phyloP scores from a whole-genome alignment of 805 yeast genomes.

The Saturnispora sanitii region DNA sequence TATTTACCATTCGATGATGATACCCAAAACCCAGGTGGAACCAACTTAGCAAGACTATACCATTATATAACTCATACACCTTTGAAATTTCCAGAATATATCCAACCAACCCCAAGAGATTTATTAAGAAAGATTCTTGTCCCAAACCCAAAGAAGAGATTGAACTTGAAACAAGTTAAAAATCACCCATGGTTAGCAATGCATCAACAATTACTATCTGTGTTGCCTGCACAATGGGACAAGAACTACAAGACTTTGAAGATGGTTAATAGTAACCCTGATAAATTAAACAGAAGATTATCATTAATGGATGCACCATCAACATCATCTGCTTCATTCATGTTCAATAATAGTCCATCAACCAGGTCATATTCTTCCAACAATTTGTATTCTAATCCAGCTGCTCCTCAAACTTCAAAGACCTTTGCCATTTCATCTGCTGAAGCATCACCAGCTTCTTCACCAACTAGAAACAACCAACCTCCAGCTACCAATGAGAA shows the following conservation, averaged over 20 bases:
- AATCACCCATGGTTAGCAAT: slow-evolving; percentile 85
- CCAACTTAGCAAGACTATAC: slow-evolving; percentile 82
- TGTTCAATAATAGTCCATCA: slow-evolving; percentile 25
- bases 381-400: slow-evolving; percentile 42
- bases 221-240: slow-evolving; percentile 91
- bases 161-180: slow-evolving; percentile 57
- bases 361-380: slow-evolving; percentile 31
- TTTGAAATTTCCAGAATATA: slow-evolving; percentile 89
- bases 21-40: slow-evolving; percentile 92
- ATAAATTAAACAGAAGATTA: slow-evolving; percentile 28
- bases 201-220: slow-evolving; percentile 70
- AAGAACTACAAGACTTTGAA: slow-evolving; percentile 37
- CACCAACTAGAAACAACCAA: slow-evolving; percentile 17
- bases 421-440: slow-evolving; percentile 26
- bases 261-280: slow-evolving; percentile 15
- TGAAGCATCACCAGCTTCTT: slow-evolving; percentile 20
- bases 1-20: slow-evolving; percentile 97
- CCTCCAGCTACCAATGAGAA: background rate
- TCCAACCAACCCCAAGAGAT: slow-evolving; percentile 86
- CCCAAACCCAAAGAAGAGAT: slow-evolving; percentile 73
- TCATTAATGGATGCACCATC: slow-evolving; percentile 37
- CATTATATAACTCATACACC: slow-evolving; percentile 88
- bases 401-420: slow-evolving; percentile 57
- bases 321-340: slow-evolving; percentile 32
- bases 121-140: slow-evolving; percentile 74